These are phyloP conservation scores for Pleurotus giganteus DNA, from an alignment of 768 basidiomycete genomes.

Conservation along the genomic window DNA sequence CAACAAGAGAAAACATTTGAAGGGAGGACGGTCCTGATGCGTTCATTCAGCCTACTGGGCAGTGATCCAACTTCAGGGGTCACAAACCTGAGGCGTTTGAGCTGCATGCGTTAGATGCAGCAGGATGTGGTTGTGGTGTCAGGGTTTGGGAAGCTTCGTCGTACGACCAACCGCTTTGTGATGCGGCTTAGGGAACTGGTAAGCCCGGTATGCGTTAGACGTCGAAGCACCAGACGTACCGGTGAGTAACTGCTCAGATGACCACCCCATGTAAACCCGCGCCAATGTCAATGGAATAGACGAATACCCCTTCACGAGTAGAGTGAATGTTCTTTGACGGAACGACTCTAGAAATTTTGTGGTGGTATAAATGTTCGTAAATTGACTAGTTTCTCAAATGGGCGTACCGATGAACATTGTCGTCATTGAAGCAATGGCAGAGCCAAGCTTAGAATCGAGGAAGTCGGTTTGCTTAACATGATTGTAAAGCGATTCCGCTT, in stretches of 20 bases:
- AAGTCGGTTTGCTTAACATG: conserved; percentile 43
- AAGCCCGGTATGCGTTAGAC: background rate
- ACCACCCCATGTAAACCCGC: conserved; percentile 54
- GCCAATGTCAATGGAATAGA: conserved; percentile 55
- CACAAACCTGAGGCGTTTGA: conserved; percentile 9
- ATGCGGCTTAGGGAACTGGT: conserved; percentile 31
- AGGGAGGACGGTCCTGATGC: conserved; percentile 17
- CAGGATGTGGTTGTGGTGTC: conserved; percentile 27
- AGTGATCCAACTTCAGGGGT: background rate
- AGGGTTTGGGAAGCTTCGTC: conserved; percentile 45
- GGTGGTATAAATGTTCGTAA: background rate
- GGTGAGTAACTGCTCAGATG: conserved; percentile 33
- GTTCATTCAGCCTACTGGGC: background rate
- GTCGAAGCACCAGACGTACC: conserved; percentile 23
- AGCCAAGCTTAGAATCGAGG: conserved; percentile 41
- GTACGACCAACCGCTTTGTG: conserved; percentile 49
- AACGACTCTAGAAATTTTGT: conserved; percentile 46
- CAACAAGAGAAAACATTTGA: conserved; percentile 30
- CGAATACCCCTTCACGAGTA: conserved; percentile 65
- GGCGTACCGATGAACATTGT: conserved; percentile 52
- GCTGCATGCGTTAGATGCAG: conserved; percentile 1
- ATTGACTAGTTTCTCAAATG: background rate
- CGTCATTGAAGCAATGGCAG: conserved; percentile 43
- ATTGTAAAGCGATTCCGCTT: conserved; percentile 38
- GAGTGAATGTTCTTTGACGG: conserved; percentile 50